These are phyloP conservation scores for Prinsepia uniflora DNA, from an alignment of 306 rosid genomes.

Conservation along the genomic window DNA sequence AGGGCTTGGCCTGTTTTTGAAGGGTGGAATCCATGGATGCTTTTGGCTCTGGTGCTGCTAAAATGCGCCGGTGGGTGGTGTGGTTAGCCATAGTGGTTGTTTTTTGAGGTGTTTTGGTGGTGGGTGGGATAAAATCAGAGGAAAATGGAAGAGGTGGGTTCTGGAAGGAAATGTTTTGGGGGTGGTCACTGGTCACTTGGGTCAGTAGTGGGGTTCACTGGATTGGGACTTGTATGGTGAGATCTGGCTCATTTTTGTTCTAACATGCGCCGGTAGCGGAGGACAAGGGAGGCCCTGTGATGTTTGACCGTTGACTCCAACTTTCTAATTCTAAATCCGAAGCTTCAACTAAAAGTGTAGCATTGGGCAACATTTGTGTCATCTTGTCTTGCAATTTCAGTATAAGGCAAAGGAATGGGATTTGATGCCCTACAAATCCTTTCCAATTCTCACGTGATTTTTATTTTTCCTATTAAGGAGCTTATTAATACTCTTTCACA, in stretches of 20 bases:
- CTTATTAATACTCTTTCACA: too few relatives aligned
- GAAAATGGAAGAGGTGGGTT: background rate
- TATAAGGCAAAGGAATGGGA: background rate
- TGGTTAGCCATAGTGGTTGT: conserved; percentile 46
- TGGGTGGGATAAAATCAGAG: background rate
- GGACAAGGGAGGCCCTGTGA: conserved; percentile 12
- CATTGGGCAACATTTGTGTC: conserved; percentile 8
- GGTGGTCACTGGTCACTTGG: background rate
- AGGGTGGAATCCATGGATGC: conserved; percentile 37
- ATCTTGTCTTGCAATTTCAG: background rate
- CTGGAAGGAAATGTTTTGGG: background rate
- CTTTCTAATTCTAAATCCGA: too few relatives aligned
- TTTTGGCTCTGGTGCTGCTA: conserved; percentile 31
- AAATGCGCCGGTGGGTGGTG: conserved; percentile 47
- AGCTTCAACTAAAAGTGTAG: background rate
- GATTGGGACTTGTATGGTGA: conserved; percentile 39
- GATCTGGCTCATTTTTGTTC: conserved; percentile 30
- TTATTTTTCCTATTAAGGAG: background rate
- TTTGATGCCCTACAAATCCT: background rate
- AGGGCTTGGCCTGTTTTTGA: conserved; percentile 28
- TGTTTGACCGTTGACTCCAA: conserved; percentile 52
- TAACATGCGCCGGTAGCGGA: conserved; percentile 39
- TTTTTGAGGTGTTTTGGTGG: background rate
- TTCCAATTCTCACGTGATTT: background rate
- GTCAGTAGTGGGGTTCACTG: conserved; percentile 19